Conservation (phyloP, 163 green algal genomes). For the Scenedesmus sp. region DNA sequence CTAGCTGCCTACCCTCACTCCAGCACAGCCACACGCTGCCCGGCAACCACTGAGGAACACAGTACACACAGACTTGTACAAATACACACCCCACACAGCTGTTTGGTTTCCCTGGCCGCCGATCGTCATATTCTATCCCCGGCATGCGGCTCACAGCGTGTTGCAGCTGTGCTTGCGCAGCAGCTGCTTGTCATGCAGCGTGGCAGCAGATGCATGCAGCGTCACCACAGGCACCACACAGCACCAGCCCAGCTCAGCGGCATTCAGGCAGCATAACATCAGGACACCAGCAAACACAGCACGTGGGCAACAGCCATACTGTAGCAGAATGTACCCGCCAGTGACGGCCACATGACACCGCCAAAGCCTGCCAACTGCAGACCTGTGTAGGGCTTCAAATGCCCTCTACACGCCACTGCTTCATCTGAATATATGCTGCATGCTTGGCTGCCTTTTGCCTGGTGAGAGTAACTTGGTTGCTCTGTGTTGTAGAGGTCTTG, state of each 20-base stretch:
- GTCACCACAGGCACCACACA: background rate
- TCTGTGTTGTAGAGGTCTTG: too few relatives aligned
- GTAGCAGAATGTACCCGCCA: background rate
- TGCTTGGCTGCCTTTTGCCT: background rate
- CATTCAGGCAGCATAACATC: background rate
- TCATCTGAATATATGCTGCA: background rate
- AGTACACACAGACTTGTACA: too few relatives aligned
- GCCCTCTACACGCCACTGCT: background rate
- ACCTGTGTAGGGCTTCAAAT: background rate
- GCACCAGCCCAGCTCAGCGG: background rate
- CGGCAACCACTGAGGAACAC: too few relatives aligned
- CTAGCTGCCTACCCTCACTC: too few relatives aligned
- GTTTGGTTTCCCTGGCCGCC: too few relatives aligned
- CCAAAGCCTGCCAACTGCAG: background rate
- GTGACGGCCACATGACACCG: background rate
- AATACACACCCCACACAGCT: too few relatives aligned
- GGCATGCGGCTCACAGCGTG: background rate
- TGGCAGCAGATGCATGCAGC: background rate
- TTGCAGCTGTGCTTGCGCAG: background rate
- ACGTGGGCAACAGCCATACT: background rate
- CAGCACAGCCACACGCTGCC: too few relatives aligned
- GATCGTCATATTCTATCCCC: too few relatives aligned
- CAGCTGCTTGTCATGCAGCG: background rate
- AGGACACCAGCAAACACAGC: background rate
- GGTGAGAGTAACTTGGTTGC: too few relatives aligned